Evolutionary conservation across 495 filamentous ascomycete genomes (phyloP).

Genomic region (Hypoxylon subgilvum): DNA sequence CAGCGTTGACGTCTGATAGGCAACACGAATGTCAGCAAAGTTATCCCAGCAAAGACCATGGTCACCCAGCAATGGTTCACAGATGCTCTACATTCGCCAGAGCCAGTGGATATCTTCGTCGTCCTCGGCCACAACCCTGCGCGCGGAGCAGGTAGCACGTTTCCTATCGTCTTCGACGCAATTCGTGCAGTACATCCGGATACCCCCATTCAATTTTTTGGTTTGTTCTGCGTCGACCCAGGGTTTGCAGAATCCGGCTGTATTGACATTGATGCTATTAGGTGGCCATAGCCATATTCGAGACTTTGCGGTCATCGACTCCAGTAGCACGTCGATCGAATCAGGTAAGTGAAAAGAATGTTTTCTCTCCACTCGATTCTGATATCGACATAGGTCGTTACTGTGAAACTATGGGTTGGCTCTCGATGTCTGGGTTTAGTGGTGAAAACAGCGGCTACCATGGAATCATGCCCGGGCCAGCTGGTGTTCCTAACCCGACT

Average conservation of each 20-base stretch:
- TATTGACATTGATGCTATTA: not conserved
- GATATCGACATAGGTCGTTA: conserved; percentile 60
- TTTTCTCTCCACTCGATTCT: not conserved
- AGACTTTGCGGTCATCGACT: conserved; percentile 75
- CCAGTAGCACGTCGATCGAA: conserved; percentile 72
- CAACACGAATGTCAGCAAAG: conserved; percentile 42
- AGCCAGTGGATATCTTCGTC: conserved; percentile 74
- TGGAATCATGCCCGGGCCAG: conserved; percentile 41
- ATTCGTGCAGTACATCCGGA: conserved; percentile 70
- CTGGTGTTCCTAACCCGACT: conserved; percentile 54
- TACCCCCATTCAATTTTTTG: conserved; percentile 81
- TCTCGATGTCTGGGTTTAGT: conserved; percentile 73
- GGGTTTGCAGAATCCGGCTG: not conserved
- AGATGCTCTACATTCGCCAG: conserved; percentile 65
- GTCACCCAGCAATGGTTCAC: conserved; percentile 78
- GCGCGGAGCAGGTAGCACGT: conserved; percentile 59
- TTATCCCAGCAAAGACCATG: conserved; percentile 62
- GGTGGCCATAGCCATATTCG: conserved; percentile 81
- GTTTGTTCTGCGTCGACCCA: conserved; percentile 4
- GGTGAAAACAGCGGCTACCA: conserved; percentile 36
- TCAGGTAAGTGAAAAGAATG: conserved; percentile 54
- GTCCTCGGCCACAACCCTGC: conserved; percentile 76
- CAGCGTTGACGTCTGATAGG: conserved; percentile 41
- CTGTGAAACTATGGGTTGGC: conserved; percentile 86
- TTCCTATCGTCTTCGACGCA: conserved; percentile 64